Conservation (phyloP, 2,329 filamentous ascomycete genomes). For the Cercospora zeae-maydis region DNA sequence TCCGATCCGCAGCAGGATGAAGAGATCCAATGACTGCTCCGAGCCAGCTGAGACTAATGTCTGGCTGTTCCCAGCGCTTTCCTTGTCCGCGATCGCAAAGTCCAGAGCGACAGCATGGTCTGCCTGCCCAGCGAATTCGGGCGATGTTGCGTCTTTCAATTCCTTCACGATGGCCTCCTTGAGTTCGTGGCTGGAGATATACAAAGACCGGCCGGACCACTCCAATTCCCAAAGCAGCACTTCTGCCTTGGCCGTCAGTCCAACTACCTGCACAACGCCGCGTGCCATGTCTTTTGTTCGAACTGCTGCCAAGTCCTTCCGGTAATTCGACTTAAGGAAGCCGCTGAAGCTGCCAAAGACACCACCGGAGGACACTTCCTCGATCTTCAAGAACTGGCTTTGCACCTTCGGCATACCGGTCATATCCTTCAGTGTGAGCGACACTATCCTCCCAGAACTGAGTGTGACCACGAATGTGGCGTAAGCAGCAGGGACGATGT, state of each 20-base stretch:
- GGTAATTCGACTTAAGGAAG: constrained; percentile 65
- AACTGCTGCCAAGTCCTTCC: constrained; percentile 75
- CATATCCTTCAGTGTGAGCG: constrained; percentile 78
- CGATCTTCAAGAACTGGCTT: constrained; percentile 69
- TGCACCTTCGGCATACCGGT: constrained; percentile 81
- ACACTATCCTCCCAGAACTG: constrained; percentile 80
- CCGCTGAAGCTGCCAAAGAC: constrained; percentile 79
- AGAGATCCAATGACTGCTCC: constrained; percentile 29
- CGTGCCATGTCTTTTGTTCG: constrained; percentile 67
- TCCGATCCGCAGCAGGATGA: constrained; percentile 32
- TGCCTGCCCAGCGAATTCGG: constrained; percentile 41
- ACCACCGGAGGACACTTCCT: constrained; percentile 56
- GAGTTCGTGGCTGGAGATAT: constrained; percentile 68
- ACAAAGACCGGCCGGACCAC: constrained; percentile 76
- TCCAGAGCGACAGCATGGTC: constrained; percentile 58
- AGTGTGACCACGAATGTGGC: constrained; percentile 82
- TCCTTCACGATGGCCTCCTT: constrained; percentile 61
- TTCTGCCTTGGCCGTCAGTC: constrained; percentile 71
- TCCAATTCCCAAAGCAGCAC: constrained; percentile 86
- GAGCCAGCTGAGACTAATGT: constrained; percentile 26
- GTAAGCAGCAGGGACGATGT: constrained; percentile 78
- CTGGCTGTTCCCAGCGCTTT: constrained; percentile 24
- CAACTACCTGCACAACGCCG: constrained; percentile 80
- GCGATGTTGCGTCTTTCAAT: constrained; percentile 54
- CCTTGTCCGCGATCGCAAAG: constrained; percentile 61